Evolutionary conservation across 179 eudicot species (phyloP).

Genomic region (Carnegiea gigantea): DNA sequence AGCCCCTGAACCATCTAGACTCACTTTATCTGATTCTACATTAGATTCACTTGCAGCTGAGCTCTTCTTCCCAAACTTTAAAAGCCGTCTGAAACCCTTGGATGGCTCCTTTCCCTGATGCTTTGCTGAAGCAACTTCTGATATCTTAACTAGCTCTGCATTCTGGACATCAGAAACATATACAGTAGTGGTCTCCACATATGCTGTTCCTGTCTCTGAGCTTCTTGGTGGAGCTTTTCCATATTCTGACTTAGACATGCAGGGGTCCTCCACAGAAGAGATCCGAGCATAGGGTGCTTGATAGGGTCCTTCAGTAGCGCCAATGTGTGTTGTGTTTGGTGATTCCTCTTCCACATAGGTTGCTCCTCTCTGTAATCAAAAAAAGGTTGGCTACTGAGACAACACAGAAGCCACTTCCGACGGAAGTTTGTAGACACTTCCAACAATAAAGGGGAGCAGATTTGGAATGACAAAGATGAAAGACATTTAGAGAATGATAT

Average conservation of each 20-base stretch:
- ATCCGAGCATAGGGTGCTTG: constrained; percentile 75
- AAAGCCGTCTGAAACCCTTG: constrained; percentile 76
- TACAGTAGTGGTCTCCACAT: constrained; percentile 31
- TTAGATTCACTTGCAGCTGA: constrained; percentile 49
- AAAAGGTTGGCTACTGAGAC: background rate
- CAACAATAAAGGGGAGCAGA: background rate
- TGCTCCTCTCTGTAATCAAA: constrained; percentile 34
- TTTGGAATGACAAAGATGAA: background rate
- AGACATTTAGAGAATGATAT: background rate
- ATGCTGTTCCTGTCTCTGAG: constrained; percentile 28
- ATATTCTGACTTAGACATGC: constrained; percentile 55
- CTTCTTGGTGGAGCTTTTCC: constrained; percentile 51
- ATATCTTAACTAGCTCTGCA: constrained; percentile 38
- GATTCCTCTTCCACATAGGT: constrained; percentile 34
- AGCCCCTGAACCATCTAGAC: constrained; percentile 36
- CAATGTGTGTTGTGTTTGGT: constrained; percentile 25
- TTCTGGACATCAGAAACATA: constrained; percentile 44
- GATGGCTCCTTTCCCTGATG: constrained; percentile 56
- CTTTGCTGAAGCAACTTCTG: constrained; percentile 50
- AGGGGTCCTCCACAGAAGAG: constrained; percentile 78
- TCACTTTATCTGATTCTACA: constrained; percentile 50
- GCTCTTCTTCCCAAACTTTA: constrained; percentile 70
- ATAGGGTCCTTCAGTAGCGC: constrained; percentile 44
- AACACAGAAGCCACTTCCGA: background rate
- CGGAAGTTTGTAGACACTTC: background rate